Base-by-base conservation (phyloP, 2,329 filamentous ascomycete genomes). In the Hymenoscyphus scutula region DNA sequence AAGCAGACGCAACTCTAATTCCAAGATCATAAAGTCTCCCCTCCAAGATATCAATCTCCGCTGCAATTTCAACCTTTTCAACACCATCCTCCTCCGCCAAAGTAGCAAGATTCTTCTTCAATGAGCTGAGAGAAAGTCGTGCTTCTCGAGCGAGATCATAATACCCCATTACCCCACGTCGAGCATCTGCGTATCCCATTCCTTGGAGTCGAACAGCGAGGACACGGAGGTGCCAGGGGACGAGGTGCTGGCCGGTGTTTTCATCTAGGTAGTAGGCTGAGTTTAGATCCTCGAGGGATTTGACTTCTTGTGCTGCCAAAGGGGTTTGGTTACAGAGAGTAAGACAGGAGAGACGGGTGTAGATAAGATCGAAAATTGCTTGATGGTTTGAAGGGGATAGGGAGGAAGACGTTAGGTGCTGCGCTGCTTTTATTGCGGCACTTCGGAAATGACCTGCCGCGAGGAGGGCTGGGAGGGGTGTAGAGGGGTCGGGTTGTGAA, bases 101-200 rank as follows among this genome's bases (percentile, higher is more conserved):
- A 5, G 32, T 61, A 0, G 37, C 41, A 11, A 57, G 37, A 10
- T 38, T 57, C 59, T 75, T 73, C 13, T 74, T 77, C 0, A 84
- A 81, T 34, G 77, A 79, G 19, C 78, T 76, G 5, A 91, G 79
- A 62, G 83, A 82, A 1, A 80, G 78, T 19, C 92, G 82, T 1
- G 91, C 91, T 75, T 96, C 92, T 8, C 90, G 78, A 0, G 89
- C 92, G 1, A 98, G 82, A 66, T 97, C 92, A 73, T 97, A 96
- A 74, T 96, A 91, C 53, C 90, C 90, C 82, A 95, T 94, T 62
- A 99, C 88, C 3, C 91, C 90, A 65, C 93, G 84, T 4, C 94
- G 83, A 57, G 88, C 85, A 76, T 99, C 95, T 3, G 89, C 89
- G 67, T 95, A 96, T 0, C 91, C 92, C 54, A 97, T 84, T 0